Base-by-base conservation (phyloP, 1,284 basidiomycete species). In the Malassezia arunalokei region DNA sequence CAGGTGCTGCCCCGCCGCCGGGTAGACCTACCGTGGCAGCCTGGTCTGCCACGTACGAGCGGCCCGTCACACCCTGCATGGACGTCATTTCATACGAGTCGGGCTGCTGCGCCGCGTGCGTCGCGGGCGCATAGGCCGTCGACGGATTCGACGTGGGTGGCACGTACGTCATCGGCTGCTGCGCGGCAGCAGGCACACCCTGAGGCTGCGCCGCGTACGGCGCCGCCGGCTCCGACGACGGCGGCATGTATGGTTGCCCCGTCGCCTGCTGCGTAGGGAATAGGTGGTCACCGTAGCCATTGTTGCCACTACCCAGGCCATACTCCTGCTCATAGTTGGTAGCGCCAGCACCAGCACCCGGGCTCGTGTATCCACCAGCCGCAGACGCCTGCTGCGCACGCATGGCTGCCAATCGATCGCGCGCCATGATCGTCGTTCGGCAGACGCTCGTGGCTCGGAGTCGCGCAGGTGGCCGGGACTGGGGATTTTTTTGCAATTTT, bases 261-360 rank as follows among this genome's bases (percentile, higher is more conserved):
- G 40, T 50, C 17, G 49, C 31, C 54, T 72, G 66, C 52, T 66
- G 69, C 30, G 68, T 60, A 3, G 69, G 69, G 49, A 63, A 72
- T 20, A 68, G 62, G 49, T 72, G 69, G 39, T 72, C 69, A n/a
- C 66, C 69, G 38, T 71, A 71, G 30, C 69, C 69, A 45, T 70
- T 68, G 64, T 72, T 70, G 35, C 66, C 64, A 24, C 20, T 24
- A 24, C 20, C 20, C 20, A 24, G 20, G 15, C 33, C 33, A 35
- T 35, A 35, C 33, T 35, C 33, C 15, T 35, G 33, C 15, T 35
- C 11, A 15, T 35, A 35, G 33, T 35, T 12, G 33, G 11, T 35
- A 15, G 33, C 33, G 33, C 11, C 33, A 5, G 40, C 14, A 8
- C 47, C 52, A 35, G 35, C 37, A n/a, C 40, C 43, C 11, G 51